These are phyloP conservation scores for Athelia psychrophila DNA, from an alignment of 1,284 basidiomycete species.

Conservation along the genomic window DNA sequence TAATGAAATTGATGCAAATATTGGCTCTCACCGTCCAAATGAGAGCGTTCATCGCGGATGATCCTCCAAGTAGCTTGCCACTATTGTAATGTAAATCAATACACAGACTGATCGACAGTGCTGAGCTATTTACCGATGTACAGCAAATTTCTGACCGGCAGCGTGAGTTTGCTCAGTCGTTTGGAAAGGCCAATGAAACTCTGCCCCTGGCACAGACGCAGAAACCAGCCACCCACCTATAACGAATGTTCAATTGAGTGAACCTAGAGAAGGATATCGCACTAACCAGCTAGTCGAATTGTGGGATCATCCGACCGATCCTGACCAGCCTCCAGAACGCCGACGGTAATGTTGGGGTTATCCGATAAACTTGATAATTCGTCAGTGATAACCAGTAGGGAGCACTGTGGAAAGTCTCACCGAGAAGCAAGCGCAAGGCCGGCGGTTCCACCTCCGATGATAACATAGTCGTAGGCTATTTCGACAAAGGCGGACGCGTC, in stretches of 20 bases:
- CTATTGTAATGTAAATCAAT: background rate
- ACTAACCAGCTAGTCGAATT: background rate
- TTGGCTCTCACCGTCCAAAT: background rate
- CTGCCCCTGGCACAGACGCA: background rate
- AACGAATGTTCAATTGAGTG: background rate
- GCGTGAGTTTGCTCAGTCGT: background rate
- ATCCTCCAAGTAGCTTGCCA: background rate
- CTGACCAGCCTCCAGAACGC: conserved; percentile 9
- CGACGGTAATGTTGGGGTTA: conserved; percentile 4
- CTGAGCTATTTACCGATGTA: background rate
- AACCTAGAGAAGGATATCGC: background rate
- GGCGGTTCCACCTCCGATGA: conserved; percentile 2
- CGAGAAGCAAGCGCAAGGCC: background rate
- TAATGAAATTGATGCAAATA: background rate
- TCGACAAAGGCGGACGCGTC: background rate
- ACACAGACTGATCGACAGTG: background rate
- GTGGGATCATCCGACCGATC: background rate
- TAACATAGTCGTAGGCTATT: background rate
- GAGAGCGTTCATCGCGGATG: background rate
- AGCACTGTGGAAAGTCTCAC: background rate
- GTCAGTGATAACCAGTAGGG: background rate
- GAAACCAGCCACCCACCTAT: background rate
- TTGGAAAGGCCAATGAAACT: background rate
- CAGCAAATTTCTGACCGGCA: background rate
- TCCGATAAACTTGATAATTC: conserved; percentile 1